These are phyloP conservation scores for Cladorrhinum sp. DNA, from an alignment of 2,329 filamentous ascomycete genomes.

Conservation along the genomic window DNA sequence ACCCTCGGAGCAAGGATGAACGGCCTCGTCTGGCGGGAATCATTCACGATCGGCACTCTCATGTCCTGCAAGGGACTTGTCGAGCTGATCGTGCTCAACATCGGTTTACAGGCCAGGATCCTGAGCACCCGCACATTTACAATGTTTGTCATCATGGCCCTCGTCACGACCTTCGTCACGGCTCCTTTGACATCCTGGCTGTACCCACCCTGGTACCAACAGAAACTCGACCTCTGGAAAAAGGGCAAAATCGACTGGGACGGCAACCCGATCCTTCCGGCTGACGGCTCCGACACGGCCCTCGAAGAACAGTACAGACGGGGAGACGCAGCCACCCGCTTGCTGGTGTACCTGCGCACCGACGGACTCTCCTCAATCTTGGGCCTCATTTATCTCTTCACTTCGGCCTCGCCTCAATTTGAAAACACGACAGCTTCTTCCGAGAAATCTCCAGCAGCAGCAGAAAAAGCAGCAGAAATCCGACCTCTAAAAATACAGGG, in stretches of 20 bases:
- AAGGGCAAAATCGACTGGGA: slow-evolving; percentile 89
- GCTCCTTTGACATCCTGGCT: slow-evolving; percentile 71
- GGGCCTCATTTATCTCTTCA: slow-evolving; percentile 74
- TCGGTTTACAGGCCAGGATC: slow-evolving; percentile 80
- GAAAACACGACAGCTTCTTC: too few species aligned
- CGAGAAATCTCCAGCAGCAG: too few species aligned
- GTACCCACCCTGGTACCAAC: slow-evolving; percentile 65
- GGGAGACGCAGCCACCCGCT: slow-evolving; percentile 57
- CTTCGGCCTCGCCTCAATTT: slow-evolving; percentile 30
- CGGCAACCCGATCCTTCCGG: slow-evolving; percentile 39
- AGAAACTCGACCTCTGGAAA: slow-evolving; percentile 57
- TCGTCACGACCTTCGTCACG: slow-evolving; percentile 79
- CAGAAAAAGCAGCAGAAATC: not conserved
- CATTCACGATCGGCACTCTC: slow-evolving; percentile 78
- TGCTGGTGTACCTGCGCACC: slow-evolving; percentile 73
- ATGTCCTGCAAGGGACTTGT: slow-evolving; percentile 98
- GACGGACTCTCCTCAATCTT: slow-evolving; percentile 82
- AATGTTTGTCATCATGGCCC: slow-evolving; percentile 91
- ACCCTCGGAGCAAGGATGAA: slow-evolving; percentile 72
- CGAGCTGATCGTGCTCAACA: slow-evolving; percentile 85
- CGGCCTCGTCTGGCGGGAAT: slow-evolving; percentile 86
- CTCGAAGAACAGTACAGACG: slow-evolving; percentile 32
- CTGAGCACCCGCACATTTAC: slow-evolving; percentile 83
- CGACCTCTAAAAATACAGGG: slow-evolving; percentile 62
- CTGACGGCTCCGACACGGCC: slow-evolving; percentile 24